These are phyloP conservation scores for Histomonas meleagridis DNA, from an alignment of 208 protist genomes.

Conservation along the genomic window DNA sequence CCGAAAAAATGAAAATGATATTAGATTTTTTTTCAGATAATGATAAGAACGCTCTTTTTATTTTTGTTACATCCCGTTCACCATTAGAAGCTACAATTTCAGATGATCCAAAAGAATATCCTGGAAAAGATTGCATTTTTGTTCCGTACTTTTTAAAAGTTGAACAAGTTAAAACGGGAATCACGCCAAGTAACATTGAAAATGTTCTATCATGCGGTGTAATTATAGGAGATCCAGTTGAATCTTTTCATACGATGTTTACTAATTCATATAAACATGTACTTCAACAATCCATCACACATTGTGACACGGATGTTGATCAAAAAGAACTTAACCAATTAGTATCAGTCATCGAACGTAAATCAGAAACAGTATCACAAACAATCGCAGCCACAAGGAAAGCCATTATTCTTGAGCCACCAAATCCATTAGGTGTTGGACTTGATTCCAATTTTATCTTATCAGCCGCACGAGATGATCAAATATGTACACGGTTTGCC, in stretches of 20 bases:
- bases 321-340: not conserved
- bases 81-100: not conserved
- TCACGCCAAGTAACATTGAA: not conserved
- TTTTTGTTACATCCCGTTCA: not conserved
- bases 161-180: not conserved
- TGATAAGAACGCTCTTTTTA: not conserved
- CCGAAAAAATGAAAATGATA: not conserved
- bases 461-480: not conserved
- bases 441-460: not conserved
- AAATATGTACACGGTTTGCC: not conserved
- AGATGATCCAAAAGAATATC: not conserved
- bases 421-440: not conserved
- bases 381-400: not conserved
- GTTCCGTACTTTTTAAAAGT: conserved; percentile 12
- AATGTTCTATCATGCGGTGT: not conserved
- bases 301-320: not conserved
- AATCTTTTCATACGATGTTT: conserved; percentile 3
- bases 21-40: not conserved
- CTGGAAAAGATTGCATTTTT: not conserved
- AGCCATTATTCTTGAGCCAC: not conserved
- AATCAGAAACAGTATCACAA: not conserved
- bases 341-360: not conserved
- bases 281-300: not conserved
- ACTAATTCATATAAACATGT: not conserved
- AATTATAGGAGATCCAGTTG: not conserved